phyloP scores from a whole-genome alignment of 345 rosid genomes.

The Geranium brycei region DNA sequence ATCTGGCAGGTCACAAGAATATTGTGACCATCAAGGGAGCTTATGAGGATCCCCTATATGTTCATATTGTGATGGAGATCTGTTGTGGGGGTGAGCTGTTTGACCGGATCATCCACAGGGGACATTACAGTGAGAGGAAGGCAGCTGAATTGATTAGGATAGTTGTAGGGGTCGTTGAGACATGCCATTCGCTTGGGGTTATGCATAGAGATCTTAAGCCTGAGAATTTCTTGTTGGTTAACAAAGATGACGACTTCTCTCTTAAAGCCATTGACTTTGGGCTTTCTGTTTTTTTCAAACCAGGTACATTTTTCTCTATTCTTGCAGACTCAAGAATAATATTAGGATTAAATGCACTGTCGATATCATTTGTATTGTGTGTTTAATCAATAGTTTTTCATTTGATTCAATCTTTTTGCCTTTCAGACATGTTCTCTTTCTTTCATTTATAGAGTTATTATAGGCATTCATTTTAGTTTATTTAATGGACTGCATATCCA shows the following conservation, averaged over 20 bases:
- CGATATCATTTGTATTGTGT: too few relatives aligned
- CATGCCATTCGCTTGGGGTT: conserved; percentile 96
- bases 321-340: neutral
- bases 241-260: conserved; percentile 93
- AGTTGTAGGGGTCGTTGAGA: conserved; percentile 88
- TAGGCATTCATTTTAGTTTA: too few relatives aligned
- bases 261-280: conserved; percentile 98
- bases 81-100: conserved; percentile 91
- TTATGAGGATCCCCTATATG: conserved; percentile 70
- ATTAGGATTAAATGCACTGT: neutral
- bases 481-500: too few relatives aligned
- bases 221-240: conserved; percentile 89
- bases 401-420: too few relatives aligned
- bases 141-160: conserved; percentile 92
- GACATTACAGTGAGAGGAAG: conserved; percentile 89
- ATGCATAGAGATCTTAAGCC: conserved; percentile 99
- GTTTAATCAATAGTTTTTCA: too few relatives aligned
- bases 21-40: conserved; percentile 93
- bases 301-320: conserved; percentile 31
- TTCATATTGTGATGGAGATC: conserved; percentile 95
- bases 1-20: conserved; percentile 88
- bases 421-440: too few relatives aligned
- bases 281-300: conserved; percentile 93
- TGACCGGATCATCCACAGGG: conserved; percentile 89
- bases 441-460: too few relatives aligned